Evolutionary conservation across 805 yeast species (phyloP), one percentile per base, ranked within the genome.

Genomic region (Clavispora phyllophila): DNA sequence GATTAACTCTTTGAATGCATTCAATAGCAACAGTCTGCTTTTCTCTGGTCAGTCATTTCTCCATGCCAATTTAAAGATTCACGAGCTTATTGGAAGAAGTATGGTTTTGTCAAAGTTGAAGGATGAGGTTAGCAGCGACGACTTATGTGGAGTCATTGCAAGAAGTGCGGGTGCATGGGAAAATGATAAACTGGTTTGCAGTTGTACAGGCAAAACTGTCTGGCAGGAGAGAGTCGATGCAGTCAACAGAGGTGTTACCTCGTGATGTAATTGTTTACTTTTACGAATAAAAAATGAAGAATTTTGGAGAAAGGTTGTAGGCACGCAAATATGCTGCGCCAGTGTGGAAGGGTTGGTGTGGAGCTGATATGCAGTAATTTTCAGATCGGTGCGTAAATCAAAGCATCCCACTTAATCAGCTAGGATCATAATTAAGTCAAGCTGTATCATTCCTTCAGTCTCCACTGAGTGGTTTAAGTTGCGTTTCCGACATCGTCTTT

Each of bases 91-190:
- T 48, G 96, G 96, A 17, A 71, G 95, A 52, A 75, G 82, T 13
- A 60, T 80, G 25, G 72, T 77, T 6, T 72, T 80, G 42, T 73
- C 80, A 5, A 54, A 53, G 9, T 50, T 62, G 20, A 53, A 63
- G 23, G 72, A 66, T 29, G 58, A 66, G 33, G 70, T 74, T 14
- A 58, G 71, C 13, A 43, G 63, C 5, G 71, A 71, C 34, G 70
- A 77, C 2, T 64, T 86, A 9, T 82, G 82, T 39, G 98, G 99
- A 24, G 96, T 91, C 19, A 79, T 93, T 58, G 98, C 98, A 1
- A 76, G 98, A 56, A 84, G 95, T 55, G 98, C 99, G 1, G 99
- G 99, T 13, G 86, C 81, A 20, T 93, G 98, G 97, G 96, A 91
- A 59, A 93, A 93, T 64, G 87, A 84, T 53, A 91, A 91, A 65